Percentiles rank a stretch among this genome's conserved stretches.
These are phyloP conservation scores for Fusarium euwallaceae DNA, from an alignment of 2,329 filamentous ascomycete species.

Conservation along the genomic window DNA sequence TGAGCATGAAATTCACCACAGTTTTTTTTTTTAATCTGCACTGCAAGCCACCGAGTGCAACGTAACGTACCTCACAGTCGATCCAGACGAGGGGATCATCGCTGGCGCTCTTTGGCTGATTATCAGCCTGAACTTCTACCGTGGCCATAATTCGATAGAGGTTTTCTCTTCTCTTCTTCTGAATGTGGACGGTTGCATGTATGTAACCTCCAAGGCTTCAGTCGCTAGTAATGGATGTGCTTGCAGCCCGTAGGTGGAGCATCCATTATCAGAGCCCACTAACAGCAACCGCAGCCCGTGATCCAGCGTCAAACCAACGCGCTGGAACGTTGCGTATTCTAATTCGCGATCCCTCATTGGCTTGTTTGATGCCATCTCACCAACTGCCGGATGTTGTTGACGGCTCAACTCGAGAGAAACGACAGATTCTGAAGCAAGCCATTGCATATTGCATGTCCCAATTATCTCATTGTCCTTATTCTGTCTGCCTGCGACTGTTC, in stretches of 20 bases:
- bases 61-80: conserved; percentile 69
- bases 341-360: conserved; percentile 41
- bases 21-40: too few species aligned
- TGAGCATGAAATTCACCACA: conserved; percentile 23
- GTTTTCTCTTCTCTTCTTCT: conserved; percentile 11
- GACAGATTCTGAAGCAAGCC: neutral
- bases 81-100: conserved; percentile 85
- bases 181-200: conserved; percentile 12
- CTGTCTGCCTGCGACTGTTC: neutral
- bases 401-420: neutral
- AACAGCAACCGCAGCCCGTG: conserved; percentile 6
- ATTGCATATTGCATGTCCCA: neutral
- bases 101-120: conserved; percentile 45
- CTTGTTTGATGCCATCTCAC: neutral
- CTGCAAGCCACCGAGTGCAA: neutral
- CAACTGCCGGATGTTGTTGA: conserved; percentile 20
- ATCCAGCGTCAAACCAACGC: conserved; percentile 18
- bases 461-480: neutral
- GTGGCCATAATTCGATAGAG: conserved; percentile 24
- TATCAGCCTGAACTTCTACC: conserved; percentile 28
- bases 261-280: conserved; percentile 6
- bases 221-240: conserved; percentile 1
- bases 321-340: conserved; percentile 50
- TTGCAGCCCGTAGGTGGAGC: conserved; percentile 32
- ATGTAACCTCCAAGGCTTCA: conserved; percentile 28